These are phyloP conservation scores for Linderniella brevidens DNA, from an alignment of 257 asterid genomes.

Conservation along the genomic window DNA sequence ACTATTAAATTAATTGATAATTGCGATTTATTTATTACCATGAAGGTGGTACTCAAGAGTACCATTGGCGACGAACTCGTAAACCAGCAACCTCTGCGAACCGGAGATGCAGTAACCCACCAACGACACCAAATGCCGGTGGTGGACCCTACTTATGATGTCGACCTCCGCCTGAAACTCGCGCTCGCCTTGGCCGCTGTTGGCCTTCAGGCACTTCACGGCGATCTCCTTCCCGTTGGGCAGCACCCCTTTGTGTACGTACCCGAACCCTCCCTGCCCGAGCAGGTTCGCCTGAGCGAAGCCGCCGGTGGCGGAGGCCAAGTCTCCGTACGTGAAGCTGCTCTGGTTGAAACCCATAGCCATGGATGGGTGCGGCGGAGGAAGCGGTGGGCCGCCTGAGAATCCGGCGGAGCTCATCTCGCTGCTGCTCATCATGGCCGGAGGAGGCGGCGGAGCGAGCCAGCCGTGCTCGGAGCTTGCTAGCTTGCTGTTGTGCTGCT, in stretches of 20 bases:
- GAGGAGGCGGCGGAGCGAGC: constrained; percentile 3
- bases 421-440: constrained; percentile 5
- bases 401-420: constrained; percentile 5
- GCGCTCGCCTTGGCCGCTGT: constrained; percentile 5
- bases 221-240: constrained; percentile 5
- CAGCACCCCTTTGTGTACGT: constrained; percentile 1
- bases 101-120: constrained; percentile 4
- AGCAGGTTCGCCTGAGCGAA: background rate
- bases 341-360: constrained; percentile 5
- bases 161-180: constrained; percentile 8
- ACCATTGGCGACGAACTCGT: constrained; percentile 1
- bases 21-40: background rate
- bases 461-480: constrained; percentile 5
- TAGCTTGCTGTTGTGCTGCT: too few relatives aligned
- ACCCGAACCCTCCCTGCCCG: constrained; percentile 6
- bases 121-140: constrained; percentile 1
- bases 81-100: background rate
- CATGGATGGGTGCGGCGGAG: background rate
- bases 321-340: constrained; percentile 3
- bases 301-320: background rate
- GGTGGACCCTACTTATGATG: constrained; percentile 1
- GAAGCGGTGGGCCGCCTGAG: background rate
- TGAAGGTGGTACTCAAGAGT: constrained; percentile 5
- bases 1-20: background rate
- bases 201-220: constrained; percentile 1